These are phyloP conservation scores for Saccharomycopsis guyanensis DNA, from an alignment of 805 yeast species.

Conservation along the genomic window DNA sequence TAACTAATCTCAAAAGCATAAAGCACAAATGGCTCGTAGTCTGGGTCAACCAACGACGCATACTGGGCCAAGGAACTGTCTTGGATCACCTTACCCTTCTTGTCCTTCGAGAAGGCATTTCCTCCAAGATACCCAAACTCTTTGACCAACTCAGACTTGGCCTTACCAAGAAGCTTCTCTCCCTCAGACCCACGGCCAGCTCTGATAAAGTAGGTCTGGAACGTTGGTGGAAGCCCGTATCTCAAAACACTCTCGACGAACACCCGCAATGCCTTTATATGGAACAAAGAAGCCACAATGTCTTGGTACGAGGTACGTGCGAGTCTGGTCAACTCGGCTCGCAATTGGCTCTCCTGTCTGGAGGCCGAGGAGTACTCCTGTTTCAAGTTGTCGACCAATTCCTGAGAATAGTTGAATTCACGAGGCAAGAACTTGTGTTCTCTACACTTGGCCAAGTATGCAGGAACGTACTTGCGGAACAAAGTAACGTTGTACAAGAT, in stretches of 20 bases:
- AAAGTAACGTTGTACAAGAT: conserved; percentile 69
- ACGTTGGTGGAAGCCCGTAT: conserved; percentile 94
- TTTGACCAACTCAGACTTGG: conserved; percentile 61
- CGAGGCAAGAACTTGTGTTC: conserved; percentile 89
- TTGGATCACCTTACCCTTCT: conserved; percentile 55
- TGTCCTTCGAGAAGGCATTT: conserved; percentile 67
- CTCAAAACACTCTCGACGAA: conserved; percentile 92
- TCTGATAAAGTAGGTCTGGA: conserved; percentile 45
- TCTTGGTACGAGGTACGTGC: conserved; percentile 88
- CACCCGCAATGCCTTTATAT: conserved; percentile 76
- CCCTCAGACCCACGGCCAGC: conserved; percentile 39
- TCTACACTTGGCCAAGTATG: conserved; percentile 63
- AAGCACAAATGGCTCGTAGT: conserved; percentile 92
- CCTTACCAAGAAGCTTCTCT: conserved; percentile 37
- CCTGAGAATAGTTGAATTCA: conserved; percentile 83
- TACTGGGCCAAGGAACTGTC: conserved; percentile 72
- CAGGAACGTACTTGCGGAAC: conserved; percentile 72
- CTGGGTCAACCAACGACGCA: conserved; percentile 87
- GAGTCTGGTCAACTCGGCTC: conserved; percentile 72
- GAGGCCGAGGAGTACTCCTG: conserved; percentile 73
- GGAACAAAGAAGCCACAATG: conserved; percentile 79
- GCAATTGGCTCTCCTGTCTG: conserved; percentile 63
- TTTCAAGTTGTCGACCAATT: conserved; percentile 59
- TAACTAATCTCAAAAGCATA: conserved; percentile 46
- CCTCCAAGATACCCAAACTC: conserved; percentile 91